phyloP scores from a whole-genome alignment of 352 stramenopile species.

The Phytophthora kernoviae region DNA sequence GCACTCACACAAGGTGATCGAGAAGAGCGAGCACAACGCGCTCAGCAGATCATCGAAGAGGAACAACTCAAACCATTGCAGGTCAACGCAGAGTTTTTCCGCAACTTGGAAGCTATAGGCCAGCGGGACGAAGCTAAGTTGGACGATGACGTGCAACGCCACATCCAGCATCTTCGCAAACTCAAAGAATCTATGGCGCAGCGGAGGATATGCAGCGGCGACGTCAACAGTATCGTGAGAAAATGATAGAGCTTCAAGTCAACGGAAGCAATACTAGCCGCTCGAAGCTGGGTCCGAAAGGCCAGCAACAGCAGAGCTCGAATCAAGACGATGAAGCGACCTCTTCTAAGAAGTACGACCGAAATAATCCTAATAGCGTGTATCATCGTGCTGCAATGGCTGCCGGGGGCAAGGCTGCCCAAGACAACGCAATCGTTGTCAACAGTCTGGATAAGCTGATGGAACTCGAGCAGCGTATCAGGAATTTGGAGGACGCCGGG shows the following conservation, averaged over 20 bases:
- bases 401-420: constrained; percentile 18
- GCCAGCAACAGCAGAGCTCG: constrained; percentile 15
- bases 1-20: constrained; percentile 59
- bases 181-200: constrained; percentile 74
- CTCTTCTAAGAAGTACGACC: constrained; percentile 15
- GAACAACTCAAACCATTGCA: constrained; percentile 92
- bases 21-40: constrained; percentile 85
- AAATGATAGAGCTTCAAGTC: constrained; percentile 56
- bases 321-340: constrained; percentile 55
- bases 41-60: constrained; percentile 93
- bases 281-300: constrained; percentile 34
- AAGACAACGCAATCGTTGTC: constrained; percentile 58
- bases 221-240: constrained; percentile 66
- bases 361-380: constrained; percentile 32
- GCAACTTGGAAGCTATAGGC: constrained; percentile 82
- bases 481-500: constrained; percentile 75
- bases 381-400: constrained; percentile 39
- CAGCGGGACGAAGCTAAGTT: constrained; percentile 65
- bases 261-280: constrained; percentile 21
- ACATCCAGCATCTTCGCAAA: constrained; percentile 86
- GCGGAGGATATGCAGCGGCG: constrained; percentile 67
- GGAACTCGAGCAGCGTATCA: constrained; percentile 90
- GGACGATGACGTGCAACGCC: constrained; percentile 86
- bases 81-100: constrained; percentile 88
- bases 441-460: constrained; percentile 87